Conservation (phyloP, 2,329 filamentous ascomycete genomes). For the Aspergillus sp. region DNA sequence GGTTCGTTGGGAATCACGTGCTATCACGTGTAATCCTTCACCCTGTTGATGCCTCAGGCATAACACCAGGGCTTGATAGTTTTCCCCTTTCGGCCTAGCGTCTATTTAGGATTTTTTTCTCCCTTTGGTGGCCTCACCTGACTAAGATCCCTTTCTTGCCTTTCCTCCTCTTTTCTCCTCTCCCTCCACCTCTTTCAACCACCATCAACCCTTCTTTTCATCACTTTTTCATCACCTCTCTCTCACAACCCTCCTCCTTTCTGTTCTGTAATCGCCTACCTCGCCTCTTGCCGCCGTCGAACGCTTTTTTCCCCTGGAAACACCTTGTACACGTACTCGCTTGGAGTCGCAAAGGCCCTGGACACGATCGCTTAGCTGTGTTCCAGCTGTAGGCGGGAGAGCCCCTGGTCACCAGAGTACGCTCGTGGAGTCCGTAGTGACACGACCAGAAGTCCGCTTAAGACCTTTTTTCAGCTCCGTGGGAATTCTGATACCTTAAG, state of each 20-base stretch:
- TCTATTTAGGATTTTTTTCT: background rate
- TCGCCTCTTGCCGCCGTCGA: background rate
- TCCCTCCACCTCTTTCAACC: conserved; percentile 3
- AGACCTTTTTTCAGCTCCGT: conserved; percentile 18
- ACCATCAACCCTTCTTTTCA: background rate
- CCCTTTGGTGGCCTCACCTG: conserved; percentile 16
- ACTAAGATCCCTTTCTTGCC: conserved; percentile 5
- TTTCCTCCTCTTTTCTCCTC: conserved; percentile 8
- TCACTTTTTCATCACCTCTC: conserved; percentile 7
- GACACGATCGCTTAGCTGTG: conserved; percentile 37
- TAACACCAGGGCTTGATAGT: background rate
- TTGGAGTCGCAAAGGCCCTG: conserved; percentile 28
- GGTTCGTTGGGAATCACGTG: conserved; percentile 2
- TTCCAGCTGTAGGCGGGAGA: conserved; percentile 39
- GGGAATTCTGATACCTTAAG: conserved; percentile 13
- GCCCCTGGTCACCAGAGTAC: conserved; percentile 30
- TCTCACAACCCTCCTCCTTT: conserved; percentile 3
- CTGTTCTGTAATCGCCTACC: conserved; percentile 1
- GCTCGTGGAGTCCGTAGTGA: conserved; percentile 40
- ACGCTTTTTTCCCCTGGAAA: conserved; percentile 26
- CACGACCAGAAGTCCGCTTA: conserved; percentile 31
- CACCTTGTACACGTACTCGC: conserved; percentile 38
- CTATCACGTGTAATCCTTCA: background rate
- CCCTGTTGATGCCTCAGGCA: background rate
- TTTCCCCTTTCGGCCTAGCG: background rate